A percentile compares a stretch with the other conserved stretches of the same genome.
These are phyloP conservation scores for Proliferodiscus dingleyae DNA, from an alignment of 2,329 filamentous ascomycete species.

Conservation along the genomic window DNA sequence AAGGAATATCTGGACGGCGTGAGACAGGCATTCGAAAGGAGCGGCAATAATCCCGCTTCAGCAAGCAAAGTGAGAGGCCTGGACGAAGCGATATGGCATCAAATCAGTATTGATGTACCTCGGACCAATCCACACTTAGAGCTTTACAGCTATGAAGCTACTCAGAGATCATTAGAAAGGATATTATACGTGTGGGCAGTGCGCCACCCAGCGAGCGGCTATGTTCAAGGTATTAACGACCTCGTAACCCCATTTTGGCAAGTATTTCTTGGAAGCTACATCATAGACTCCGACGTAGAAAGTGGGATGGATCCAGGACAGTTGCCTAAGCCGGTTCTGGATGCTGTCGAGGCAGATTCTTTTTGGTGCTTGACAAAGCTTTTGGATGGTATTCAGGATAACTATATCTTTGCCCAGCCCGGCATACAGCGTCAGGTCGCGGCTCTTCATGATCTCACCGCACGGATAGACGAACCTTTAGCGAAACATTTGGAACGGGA, in stretches of 20 bases:
- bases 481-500: constrained; percentile 87
- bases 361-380: constrained; percentile 99
- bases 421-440: constrained; percentile 93
- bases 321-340: constrained; percentile 80
- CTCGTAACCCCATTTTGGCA: constrained; percentile 97
- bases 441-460: constrained; percentile 82
- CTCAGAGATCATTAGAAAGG: constrained; percentile 86
- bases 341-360: constrained; percentile 94
- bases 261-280: constrained; percentile 90
- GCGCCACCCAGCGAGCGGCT: constrained; percentile 91
- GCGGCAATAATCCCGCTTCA: constrained; percentile 43
- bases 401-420: constrained; percentile 96
- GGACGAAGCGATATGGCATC: constrained; percentile 98
- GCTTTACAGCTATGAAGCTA: constrained; percentile 92
- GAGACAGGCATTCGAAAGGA: constrained; percentile 63
- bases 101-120: constrained; percentile 97
- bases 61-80: constrained; percentile 58
- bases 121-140: constrained; percentile 94
- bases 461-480: constrained; percentile 77
- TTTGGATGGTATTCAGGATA: constrained; percentile 97
- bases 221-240: constrained; percentile 98
- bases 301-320: constrained; percentile 96
- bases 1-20: constrained; percentile 97
- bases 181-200: constrained; percentile 98
- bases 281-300: constrained; percentile 89